Conservation (phyloP, 148 eudicot species). For the Amaranthus hypochondriacus region DNA sequence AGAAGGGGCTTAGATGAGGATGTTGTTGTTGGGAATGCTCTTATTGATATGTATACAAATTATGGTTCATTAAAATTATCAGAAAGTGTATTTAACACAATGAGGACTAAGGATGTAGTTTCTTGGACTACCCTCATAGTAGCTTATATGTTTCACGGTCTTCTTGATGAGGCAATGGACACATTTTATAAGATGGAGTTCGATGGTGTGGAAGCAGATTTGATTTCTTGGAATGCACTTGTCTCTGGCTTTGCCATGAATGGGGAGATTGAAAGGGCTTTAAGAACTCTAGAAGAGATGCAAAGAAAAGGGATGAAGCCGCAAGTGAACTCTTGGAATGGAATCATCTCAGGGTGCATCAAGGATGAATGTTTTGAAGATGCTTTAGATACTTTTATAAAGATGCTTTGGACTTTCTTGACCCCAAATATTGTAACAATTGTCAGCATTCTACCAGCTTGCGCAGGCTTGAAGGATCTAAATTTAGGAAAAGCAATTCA, state of each 20-base stretch:
- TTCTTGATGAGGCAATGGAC: slow-evolving; percentile 34
- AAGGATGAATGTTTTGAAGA: slow-evolving; percentile 35
- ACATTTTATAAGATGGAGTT: slow-evolving; percentile 42
- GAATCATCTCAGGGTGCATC: slow-evolving; percentile 51
- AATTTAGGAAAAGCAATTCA: slow-evolving; percentile 41
- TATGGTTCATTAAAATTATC: slow-evolving; percentile 43
- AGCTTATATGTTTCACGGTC: slow-evolving; percentile 43
- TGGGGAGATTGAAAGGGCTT: slow-evolving; percentile 46
- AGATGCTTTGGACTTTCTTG: slow-evolving; percentile 31
- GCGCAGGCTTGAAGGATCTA: slow-evolving; percentile 38
- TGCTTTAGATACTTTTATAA: slow-evolving; percentile 37
- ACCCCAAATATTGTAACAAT: slow-evolving; percentile 41
- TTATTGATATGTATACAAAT: slow-evolving; percentile 58
- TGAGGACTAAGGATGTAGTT: slow-evolving; percentile 49
- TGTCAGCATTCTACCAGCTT: slow-evolving; percentile 43
- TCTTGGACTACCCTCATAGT: slow-evolving; percentile 62
- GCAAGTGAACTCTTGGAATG: slow-evolving; percentile 47
- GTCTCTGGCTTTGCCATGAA: slow-evolving; percentile 43
- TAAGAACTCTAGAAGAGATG: slow-evolving; percentile 37
- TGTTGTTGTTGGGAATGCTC: slow-evolving; percentile 49
- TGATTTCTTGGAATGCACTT: slow-evolving; percentile 54
- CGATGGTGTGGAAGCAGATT: slow-evolving; percentile 41
- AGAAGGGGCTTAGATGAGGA: slow-evolving; percentile 38
- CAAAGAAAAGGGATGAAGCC: slow-evolving; percentile 38
- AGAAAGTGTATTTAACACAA: slow-evolving; percentile 41